These are phyloP conservation scores for Mortierella sp. DNA, from an alignment of 371 early-diverging fungal species.

Conservation along the genomic window DNA sequence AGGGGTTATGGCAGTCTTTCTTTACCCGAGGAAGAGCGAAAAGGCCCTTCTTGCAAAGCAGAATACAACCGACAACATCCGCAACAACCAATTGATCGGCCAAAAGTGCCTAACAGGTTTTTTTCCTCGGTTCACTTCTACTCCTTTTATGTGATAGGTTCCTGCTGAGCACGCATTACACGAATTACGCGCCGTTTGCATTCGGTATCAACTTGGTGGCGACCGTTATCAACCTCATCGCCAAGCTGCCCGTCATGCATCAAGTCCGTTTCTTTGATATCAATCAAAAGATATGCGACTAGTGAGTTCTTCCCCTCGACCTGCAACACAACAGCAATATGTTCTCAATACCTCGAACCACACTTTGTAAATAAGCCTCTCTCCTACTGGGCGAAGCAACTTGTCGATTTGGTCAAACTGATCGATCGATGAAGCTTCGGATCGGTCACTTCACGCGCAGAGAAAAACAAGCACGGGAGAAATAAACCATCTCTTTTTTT, in stretches of 20 bases:
- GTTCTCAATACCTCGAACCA: background rate
- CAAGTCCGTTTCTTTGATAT: constrained; percentile 96
- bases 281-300: constrained; percentile 82
- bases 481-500: no score
- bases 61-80: background rate
- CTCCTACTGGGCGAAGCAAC: background rate
- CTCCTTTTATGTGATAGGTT: no score
- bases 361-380: background rate
- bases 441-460: background rate
- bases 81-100: background rate
- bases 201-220: constrained; percentile 90
- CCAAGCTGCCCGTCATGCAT: constrained; percentile 96
- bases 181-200: constrained; percentile 89
- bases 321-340: background rate
- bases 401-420: background rate
- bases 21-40: background rate
- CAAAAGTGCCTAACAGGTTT: background rate
- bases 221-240: constrained; percentile 86
- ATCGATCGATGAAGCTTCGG: background rate
- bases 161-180: constrained; percentile 94
- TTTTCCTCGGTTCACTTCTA: constrained; percentile 21
- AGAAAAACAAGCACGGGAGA: background rate
- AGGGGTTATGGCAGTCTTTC: background rate
- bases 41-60: background rate
- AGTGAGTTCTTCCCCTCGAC: background rate